Evolutionary conservation across 345 rosid species (phyloP), one percentile per base, ranked within the genome.

Genomic region (Heritiera fomes): DNA sequence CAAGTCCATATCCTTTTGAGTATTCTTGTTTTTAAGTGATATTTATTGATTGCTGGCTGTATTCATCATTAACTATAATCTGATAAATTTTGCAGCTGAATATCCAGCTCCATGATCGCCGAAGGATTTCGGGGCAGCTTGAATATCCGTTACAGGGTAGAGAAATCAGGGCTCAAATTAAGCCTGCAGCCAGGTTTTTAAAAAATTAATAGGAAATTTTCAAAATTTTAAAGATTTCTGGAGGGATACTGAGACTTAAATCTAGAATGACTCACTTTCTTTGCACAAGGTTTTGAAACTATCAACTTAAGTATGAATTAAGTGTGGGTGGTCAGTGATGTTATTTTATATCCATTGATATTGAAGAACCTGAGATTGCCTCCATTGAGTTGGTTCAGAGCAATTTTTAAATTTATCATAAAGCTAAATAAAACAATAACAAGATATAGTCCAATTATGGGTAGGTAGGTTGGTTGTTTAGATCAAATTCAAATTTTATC

Each of bases 51-150:
- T n/a, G 43, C 20, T 14, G 32, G 70, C 66, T 63, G 34, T 45
- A 61, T 58, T 58, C 32, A 45, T 79, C 23, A 32, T 62, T 59
- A 49, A 12, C 53, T 58, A 46, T n/a, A 8, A 45, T 77, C 53
- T 75, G 13, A 34, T 71, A 68, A 72, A 67, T 70, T 77, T 81
- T 81, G 75, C 89, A 95, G 99, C 85, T 95, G 86, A 90, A 93
- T 65, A 79, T 92, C 66, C 88, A 40, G 45, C 82, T 84, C 69
- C 88, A 90, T 59, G 88, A 92, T 43, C 96, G 97, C 52, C 89
- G 88, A 79, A 85, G 84, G 65, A 85, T 93, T 77, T 93, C 96
- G 15, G 94, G 97, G 78, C 95, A 88, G 84, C 77, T 82, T 80
- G 87, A 83, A 34, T 34, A 77, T 63, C 75, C 77, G 77, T 75